phyloP scores from a whole-genome alignment of 345 rosid genomes.

The Gossypium sturtianum region DNA sequence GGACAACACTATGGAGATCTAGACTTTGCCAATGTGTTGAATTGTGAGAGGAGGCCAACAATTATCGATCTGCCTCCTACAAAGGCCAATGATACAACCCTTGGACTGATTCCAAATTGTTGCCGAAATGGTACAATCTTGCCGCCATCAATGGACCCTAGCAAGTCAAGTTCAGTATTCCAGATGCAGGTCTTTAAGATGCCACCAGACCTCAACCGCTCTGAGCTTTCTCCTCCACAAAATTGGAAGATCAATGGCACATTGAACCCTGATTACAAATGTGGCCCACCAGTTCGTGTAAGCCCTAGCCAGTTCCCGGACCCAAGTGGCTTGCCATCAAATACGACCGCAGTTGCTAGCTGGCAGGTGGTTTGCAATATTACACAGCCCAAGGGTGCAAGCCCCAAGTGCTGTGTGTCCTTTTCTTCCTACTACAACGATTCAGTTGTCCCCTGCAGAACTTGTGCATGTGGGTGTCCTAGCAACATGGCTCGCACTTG shows the following conservation, averaged over 20 bases:
- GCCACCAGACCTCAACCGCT: slow-evolving; percentile 82
- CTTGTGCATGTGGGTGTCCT: slow-evolving; percentile 91
- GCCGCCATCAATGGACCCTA: slow-evolving; percentile 76
- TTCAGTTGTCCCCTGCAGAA: slow-evolving; percentile 67
- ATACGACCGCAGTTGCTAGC: slow-evolving; percentile 66
- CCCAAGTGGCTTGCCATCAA: slow-evolving; percentile 55
- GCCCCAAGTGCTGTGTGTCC: slow-evolving; percentile 84
- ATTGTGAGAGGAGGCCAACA: slow-evolving; percentile 79
- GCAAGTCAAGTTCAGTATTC: slow-evolving; percentile 69
- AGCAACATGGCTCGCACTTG: slow-evolving; percentile 47
- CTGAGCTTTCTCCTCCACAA: slow-evolving; percentile 64
- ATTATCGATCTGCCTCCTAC: slow-evolving; percentile 83
- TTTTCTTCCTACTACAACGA: slow-evolving; percentile 92
- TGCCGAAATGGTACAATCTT: slow-evolving; percentile 88
- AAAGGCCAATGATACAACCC: slow-evolving; percentile 61
- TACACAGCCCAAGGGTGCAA: slow-evolving; percentile 56
- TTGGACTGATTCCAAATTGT: slow-evolving; percentile 68
- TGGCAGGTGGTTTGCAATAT: slow-evolving; percentile 99
- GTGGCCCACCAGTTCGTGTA: slow-evolving; percentile 80
- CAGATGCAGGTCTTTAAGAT: slow-evolving; percentile 84
- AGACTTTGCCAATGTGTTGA: slow-evolving; percentile 70
- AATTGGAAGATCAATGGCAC: slow-evolving; percentile 82
- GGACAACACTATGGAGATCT: slow-evolving; percentile 38
- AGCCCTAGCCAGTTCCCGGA: slow-evolving; percentile 75
- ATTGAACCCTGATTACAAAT: slow-evolving; percentile 71